Evolutionary conservation across 163 green algal species (phyloP).

Genomic region (Trebouxiophyceae sp.): DNA sequence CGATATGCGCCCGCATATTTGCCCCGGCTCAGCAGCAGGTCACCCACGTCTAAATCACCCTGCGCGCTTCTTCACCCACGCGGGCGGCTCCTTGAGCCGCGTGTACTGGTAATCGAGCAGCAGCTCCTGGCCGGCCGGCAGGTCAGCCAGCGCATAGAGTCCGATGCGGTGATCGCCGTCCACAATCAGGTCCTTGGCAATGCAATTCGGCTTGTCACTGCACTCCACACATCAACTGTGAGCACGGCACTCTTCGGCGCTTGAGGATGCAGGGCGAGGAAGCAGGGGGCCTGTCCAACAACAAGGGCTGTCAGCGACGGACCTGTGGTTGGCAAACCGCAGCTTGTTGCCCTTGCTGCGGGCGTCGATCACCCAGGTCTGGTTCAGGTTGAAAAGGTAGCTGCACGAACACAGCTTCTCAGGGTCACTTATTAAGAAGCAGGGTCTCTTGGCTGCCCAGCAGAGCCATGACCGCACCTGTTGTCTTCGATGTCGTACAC

Average conservation of each 20-base stretch:
- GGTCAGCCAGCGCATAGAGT: constrained; percentile 64
- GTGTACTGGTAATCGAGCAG: constrained; percentile 85
- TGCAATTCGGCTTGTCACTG: constrained; percentile 49
- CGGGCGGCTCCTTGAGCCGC: too few relatives aligned
- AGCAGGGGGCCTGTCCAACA: neutral
- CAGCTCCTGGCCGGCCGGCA: constrained; percentile 69
- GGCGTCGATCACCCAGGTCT: constrained; percentile 64
- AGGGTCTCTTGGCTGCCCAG: neutral
- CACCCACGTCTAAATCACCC: too few relatives aligned
- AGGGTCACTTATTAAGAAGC: constrained; percentile 5
- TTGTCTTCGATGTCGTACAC: constrained; percentile 76
- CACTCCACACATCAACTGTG: neutral
- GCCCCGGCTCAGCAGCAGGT: too few relatives aligned
- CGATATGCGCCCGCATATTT: too few relatives aligned
- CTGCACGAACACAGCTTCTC: constrained; percentile 30
- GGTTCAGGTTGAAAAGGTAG: constrained; percentile 88
- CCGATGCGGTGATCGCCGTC: constrained; percentile 70
- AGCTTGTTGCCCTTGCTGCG: constrained; percentile 75
- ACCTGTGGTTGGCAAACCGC: constrained; percentile 85
- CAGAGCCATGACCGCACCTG: neutral
- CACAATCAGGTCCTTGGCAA: constrained; percentile 37
- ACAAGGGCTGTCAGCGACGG: neutral
- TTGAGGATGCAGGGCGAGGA: neutral
- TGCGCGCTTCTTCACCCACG: too few relatives aligned
- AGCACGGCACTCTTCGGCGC: neutral